These are phyloP conservation scores for Musa itinerans DNA, from an alignment of 176 grass and related monocot species.

Conservation along the genomic window DNA sequence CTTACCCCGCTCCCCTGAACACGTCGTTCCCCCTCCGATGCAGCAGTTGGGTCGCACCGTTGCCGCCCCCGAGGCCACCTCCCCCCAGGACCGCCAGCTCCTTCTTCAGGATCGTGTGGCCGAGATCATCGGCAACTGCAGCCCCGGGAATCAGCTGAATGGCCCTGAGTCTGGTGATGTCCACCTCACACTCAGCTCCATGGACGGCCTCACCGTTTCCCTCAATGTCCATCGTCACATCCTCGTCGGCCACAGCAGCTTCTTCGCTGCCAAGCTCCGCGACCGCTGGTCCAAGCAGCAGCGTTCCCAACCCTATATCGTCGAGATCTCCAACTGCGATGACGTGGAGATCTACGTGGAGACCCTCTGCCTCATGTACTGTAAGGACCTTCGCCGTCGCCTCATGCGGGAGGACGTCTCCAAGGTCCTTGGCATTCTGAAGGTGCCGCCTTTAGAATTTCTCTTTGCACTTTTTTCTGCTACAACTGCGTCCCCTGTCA, in stretches of 20 bases:
- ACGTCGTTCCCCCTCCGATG: slow-evolving; percentile 7
- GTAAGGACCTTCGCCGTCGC: slow-evolving; percentile 83
- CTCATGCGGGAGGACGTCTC: slow-evolving; percentile 90
- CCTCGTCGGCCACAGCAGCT: slow-evolving; percentile 75
- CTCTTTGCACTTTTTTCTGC: not conserved
- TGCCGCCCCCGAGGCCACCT: slow-evolving; percentile 35
- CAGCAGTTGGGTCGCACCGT: slow-evolving; percentile 9
- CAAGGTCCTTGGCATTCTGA: slow-evolving; percentile 91
- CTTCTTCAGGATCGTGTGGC: slow-evolving; percentile 76
- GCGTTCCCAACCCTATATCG: slow-evolving; percentile 70
- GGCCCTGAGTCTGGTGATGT: slow-evolving; percentile 76
- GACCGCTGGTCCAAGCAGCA: slow-evolving; percentile 96
- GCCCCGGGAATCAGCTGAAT: slow-evolving; percentile 90
- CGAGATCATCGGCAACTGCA: slow-evolving; percentile 75
- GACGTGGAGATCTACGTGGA: slow-evolving; percentile 91
- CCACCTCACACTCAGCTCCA: slow-evolving; percentile 72
- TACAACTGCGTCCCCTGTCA: slow-evolving; percentile 2
- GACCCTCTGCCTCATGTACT: slow-evolving; percentile 94
- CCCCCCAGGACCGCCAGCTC: slow-evolving; percentile 46
- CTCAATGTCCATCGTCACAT: slow-evolving; percentile 83
- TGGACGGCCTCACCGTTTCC: slow-evolving; percentile 67
- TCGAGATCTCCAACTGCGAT: slow-evolving; percentile 97
- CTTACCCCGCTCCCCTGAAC: slow-evolving; percentile 31
- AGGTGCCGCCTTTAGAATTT: slow-evolving; percentile 24
- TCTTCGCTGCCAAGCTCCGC: slow-evolving; percentile 87